Evolutionary conservation across 2,329 filamentous ascomycete species (phyloP).

Genomic region (Stachybotrys elegans): DNA sequence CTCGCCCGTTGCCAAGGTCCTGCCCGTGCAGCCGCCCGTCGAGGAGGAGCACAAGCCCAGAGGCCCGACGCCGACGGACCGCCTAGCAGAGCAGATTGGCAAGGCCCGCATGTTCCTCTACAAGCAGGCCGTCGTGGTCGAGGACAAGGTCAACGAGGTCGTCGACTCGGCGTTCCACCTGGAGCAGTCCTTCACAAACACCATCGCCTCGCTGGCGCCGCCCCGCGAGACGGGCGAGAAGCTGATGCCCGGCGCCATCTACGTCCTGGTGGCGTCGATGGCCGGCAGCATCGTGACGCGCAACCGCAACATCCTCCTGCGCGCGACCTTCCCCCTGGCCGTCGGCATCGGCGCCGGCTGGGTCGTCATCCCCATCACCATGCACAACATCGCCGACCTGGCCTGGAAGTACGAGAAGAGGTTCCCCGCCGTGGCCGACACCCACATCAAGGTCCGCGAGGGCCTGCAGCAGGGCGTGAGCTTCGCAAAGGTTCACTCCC

Average conservation of each 20-base stretch:
- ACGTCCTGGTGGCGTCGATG: slow-evolving; percentile 92
- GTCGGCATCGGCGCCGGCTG: slow-evolving; percentile 81
- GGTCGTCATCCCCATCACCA: slow-evolving; percentile 81
- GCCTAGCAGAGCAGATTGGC: slow-evolving; percentile 78
- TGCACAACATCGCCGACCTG: slow-evolving; percentile 80
- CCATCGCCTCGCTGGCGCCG: slow-evolving; percentile 82
- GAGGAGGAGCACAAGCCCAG: slow-evolving; percentile 29
- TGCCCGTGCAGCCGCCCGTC: slow-evolving; percentile 26
- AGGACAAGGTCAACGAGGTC: slow-evolving; percentile 77
- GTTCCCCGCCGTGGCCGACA: slow-evolving; percentile 76
- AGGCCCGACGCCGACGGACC: slow-evolving; percentile 78
- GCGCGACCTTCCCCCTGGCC: slow-evolving; percentile 69
- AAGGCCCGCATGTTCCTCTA: slow-evolving; percentile 77
- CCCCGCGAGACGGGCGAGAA: slow-evolving; percentile 80
- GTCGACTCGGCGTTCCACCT: slow-evolving; percentile 78
- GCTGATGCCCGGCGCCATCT: slow-evolving; percentile 83
- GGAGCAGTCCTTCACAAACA: slow-evolving; percentile 85
- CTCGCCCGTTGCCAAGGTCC: slow-evolving; percentile 12
- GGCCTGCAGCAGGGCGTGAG: slow-evolving; percentile 63
- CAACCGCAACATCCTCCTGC: slow-evolving; percentile 79
- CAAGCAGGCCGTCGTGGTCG: slow-evolving; percentile 64
- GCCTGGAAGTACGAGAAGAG: slow-evolving; percentile 90
- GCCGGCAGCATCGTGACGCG: slow-evolving; percentile 86
- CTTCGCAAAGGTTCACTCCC: slow-evolving; percentile 70
- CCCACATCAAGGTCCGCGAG: slow-evolving; percentile 69